Evolutionary conservation across 768 basidiomycete genomes (phyloP), one percentile per base, ranked within the genome.

Genomic region (Leccinum rimulosum): DNA sequence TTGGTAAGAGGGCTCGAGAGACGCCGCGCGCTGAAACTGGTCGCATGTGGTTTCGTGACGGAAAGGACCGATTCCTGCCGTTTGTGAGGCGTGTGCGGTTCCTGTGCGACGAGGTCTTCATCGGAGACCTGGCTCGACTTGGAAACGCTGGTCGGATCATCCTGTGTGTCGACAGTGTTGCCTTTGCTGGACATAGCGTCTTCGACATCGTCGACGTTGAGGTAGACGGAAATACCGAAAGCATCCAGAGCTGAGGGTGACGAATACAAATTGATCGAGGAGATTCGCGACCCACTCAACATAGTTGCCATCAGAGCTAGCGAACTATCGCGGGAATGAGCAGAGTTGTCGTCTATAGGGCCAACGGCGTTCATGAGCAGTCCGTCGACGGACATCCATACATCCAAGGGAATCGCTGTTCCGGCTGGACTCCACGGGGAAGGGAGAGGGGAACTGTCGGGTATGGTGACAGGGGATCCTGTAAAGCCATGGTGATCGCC

Each of bases 381-480:
- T 2, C 70, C 70, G 7, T 68, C 56, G 10, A 58, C 52, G 52
- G 71, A 61, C 51, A 72, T 54, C 70, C 70, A 73, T 1, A 74
- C 57, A 17, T 67, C 49, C 9, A 47, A 15, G 5, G 59, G 25
- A 2, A 61, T 17, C 1, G 15, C 3, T 19, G 47, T 60, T 54
- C 63, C 68, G 19, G 51, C 6, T 5, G 71, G 72, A 17, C 71
- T 72, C 71, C 71, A 74, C 4, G 72, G 71, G 3, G 71, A 74
- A 14, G 68, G 64, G 15, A 72, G 72, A 30, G 27, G 66, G 8
- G 10, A 47, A 10, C 49, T 12, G 49, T 59, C 52, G 7, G 48
- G 12, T 2, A 51, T n/a, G 11, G n/a, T 54, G 40, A 50, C 19
- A 9, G 65, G 65, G 6, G 62, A 52, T 11, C 50, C 59, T n/a